phyloP scores from a whole-genome alignment of 2,329 filamentous ascomycete species.

The Colletotrichum theobromicola region DNA sequence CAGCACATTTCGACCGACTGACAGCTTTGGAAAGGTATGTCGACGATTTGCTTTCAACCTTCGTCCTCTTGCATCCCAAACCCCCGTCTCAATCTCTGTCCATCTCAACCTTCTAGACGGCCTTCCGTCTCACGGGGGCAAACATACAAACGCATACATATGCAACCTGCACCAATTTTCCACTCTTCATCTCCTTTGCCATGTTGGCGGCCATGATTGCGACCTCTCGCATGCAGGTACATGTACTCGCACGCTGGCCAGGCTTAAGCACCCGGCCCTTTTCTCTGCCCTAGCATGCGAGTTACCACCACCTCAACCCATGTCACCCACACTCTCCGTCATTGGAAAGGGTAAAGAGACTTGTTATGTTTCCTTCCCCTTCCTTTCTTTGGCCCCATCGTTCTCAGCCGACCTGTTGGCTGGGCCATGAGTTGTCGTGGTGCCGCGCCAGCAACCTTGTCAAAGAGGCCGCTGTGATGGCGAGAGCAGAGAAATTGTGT shows the following conservation, averaged over 20 bases:
- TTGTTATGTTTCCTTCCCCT: not conserved
- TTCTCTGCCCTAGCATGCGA: conserved; percentile 2
- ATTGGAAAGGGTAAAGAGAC: not conserved
- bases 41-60: not conserved
- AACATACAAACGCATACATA: not conserved
- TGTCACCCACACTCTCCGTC: conserved; percentile 1
- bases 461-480: not conserved
- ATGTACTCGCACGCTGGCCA: conserved; percentile 15
- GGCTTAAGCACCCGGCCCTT: conserved; percentile 2
- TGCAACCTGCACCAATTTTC: not conserved
- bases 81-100: not conserved
- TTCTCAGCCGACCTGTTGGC: conserved; percentile 1
- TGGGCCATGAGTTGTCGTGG: conserved; percentile 3
- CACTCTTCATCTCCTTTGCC: not conserved
- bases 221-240: conserved; percentile 15
- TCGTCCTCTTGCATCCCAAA: not conserved
- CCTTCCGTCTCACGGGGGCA: not conserved
- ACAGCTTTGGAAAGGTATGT: not conserved
- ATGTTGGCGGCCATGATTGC: not conserved
- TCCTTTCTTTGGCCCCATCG: not conserved
- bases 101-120: not conserved
- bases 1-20: not conserved
- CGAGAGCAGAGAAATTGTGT: not conserved
- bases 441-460: not conserved
- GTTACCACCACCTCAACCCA: not conserved